Percentiles rank a stretch among this genome's conserved stretches.
phyloP scores from a whole-genome alignment of 306 rosid genomes.

The Lupinus albus region DNA sequence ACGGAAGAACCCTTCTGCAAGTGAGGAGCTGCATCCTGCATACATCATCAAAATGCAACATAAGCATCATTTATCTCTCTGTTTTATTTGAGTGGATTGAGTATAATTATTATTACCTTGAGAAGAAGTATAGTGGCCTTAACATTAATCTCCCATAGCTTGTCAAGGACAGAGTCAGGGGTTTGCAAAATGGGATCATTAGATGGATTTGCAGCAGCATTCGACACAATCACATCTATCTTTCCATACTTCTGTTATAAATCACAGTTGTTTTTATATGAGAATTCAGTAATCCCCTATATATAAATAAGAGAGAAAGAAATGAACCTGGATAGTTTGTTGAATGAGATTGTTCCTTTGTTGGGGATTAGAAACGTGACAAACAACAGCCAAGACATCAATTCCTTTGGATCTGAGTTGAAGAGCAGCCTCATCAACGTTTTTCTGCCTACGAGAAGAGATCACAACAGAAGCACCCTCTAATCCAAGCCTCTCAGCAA shows the following conservation, averaged over 20 bases:
- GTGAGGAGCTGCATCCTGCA: conserved; percentile 80
- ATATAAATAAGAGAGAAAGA: no score
- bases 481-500: conserved; percentile 83
- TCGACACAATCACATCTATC: conserved; percentile 86
- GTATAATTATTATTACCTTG: conserved; percentile 52
- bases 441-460: conserved; percentile 92
- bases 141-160: conserved; percentile 95
- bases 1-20: conserved; percentile 79
- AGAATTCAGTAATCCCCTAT: no score
- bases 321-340: conserved; percentile 68
- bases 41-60: conserved; percentile 28
- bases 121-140: conserved; percentile 88
- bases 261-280: no score
- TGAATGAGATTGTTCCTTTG: conserved; percentile 80
- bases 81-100: background rate
- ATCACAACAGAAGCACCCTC: conserved; percentile 90
- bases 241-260: conserved; percentile 82
- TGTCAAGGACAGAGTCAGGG: conserved; percentile 77
- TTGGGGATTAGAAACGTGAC: conserved; percentile 79
- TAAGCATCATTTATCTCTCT: conserved; percentile 2
- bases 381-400: conserved; percentile 70
- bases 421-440: conserved; percentile 84
- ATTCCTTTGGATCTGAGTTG: conserved; percentile 75
- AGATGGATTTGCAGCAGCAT: conserved; percentile 95
- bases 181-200: conserved; percentile 64